Percentiles rank a stretch among this genome's conserved stretches.
Conservation (phyloP, 345 rosid genomes). For the Moricandia arvensis region DNA sequence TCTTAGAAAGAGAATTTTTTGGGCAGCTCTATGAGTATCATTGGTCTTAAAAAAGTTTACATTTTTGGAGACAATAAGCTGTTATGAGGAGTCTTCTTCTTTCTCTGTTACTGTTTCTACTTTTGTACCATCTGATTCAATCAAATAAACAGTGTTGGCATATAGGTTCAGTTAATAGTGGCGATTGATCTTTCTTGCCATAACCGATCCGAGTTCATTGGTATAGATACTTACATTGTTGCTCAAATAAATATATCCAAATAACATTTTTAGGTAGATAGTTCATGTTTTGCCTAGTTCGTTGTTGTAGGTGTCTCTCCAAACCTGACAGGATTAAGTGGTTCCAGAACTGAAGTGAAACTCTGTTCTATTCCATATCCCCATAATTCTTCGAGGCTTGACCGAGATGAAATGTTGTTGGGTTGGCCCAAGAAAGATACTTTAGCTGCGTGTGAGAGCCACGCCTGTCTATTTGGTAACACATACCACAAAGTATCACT, state of each 20-base stretch:
- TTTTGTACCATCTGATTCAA: background rate
- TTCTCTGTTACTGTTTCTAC: background rate
- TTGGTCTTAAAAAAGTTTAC: background rate
- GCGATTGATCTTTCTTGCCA: background rate
- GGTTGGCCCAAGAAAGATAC: conserved; percentile 3
- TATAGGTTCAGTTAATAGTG: background rate
- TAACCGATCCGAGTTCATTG: background rate
- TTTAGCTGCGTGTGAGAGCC: conserved; percentile 9
- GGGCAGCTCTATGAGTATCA: background rate
- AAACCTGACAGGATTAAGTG: background rate
- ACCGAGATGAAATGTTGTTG: background rate
- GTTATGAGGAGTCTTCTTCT: background rate
- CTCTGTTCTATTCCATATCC: too few species aligned
- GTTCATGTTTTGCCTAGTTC: background rate
- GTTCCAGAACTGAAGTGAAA: background rate
- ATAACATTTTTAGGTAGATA: background rate
- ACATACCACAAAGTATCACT: conserved; percentile 8
- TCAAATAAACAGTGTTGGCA: conserved; percentile 2
- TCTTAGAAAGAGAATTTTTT: background rate
- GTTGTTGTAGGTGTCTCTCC: background rate
- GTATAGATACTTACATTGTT: background rate
- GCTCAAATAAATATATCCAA: background rate
- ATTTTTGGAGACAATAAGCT: background rate
- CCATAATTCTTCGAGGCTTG: background rate
- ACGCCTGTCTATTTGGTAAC: background rate